Percentiles rank a stretch among this genome's conserved stretches.
These are phyloP conservation scores for Tylopilus sp. DNA, from an alignment of 768 basidiomycete species.

Conservation along the genomic window DNA sequence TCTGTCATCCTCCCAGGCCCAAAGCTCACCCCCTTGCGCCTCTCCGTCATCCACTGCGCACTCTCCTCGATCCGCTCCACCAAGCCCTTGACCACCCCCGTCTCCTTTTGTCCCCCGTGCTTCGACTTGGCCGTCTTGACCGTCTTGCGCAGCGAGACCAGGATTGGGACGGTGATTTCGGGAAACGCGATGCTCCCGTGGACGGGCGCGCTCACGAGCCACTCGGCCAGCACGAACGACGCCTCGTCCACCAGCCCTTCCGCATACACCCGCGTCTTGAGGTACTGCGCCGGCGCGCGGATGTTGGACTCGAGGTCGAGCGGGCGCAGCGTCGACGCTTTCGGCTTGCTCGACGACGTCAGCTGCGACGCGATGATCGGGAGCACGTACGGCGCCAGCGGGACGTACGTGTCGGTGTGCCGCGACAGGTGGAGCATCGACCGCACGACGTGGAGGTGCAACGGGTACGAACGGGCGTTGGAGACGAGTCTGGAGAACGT, in stretches of 20 bases:
- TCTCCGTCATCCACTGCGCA: slow-evolving; percentile 69
- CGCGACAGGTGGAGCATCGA: slow-evolving; percentile 83
- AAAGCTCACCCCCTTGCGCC: slow-evolving; percentile 67
- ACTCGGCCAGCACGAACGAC: slow-evolving; percentile 74
- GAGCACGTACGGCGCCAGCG: slow-evolving; percentile 81
- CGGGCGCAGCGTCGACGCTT: slow-evolving; percentile 81
- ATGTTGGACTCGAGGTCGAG: slow-evolving; percentile 87
- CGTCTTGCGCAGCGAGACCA: slow-evolving; percentile 66
- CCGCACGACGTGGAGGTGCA: slow-evolving; percentile 89
- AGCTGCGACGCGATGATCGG: slow-evolving; percentile 81
- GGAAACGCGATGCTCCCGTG: slow-evolving; percentile 92
- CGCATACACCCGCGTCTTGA: slow-evolving; percentile 80
- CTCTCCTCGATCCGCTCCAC: slow-evolving; percentile 89
- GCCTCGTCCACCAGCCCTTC: slow-evolving; percentile 85
- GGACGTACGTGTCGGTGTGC: slow-evolving; percentile 83
- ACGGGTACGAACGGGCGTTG: slow-evolving; percentile 88
- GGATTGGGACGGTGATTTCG: slow-evolving; percentile 80
- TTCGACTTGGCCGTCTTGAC: slow-evolving; percentile 59
- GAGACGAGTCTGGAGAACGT: slow-evolving; percentile 67
- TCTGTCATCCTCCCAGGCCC: slow-evolving; percentile 66
- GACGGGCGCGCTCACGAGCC: slow-evolving; percentile 66
- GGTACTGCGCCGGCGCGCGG: slow-evolving; percentile 83
- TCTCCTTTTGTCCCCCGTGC: slow-evolving; percentile 48
- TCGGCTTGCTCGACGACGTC: slow-evolving; percentile 63
- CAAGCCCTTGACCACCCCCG: slow-evolving; percentile 63